Conservation (phyloP, 225 moss, liverwort and hornwort genomes). For the Polytrichum commune region DNA sequence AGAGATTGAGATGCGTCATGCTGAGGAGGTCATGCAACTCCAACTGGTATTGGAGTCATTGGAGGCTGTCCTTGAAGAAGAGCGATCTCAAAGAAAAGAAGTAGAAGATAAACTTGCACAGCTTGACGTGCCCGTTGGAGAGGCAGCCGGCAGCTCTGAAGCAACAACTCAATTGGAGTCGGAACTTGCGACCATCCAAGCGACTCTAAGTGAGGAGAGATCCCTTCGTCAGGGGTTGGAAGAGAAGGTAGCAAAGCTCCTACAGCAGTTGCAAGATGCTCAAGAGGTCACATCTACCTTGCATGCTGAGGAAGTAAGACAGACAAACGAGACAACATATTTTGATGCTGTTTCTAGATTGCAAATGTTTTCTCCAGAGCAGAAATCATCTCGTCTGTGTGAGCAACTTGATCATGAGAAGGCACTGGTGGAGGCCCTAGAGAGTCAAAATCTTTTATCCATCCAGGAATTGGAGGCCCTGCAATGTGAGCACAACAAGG, state of each 20-base stretch:
- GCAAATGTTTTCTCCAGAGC: conserved; percentile 45
- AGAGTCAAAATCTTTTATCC: conserved; percentile 67
- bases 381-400: conserved; percentile 28
- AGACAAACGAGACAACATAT: conserved; percentile 49
- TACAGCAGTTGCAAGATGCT: conserved; percentile 48
- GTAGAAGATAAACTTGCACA: conserved; percentile 37
- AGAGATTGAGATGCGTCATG: conserved; percentile 84
- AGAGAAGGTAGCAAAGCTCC: conserved; percentile 41
- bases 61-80: conserved; percentile 72
- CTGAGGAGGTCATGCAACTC: conserved; percentile 75
- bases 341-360: conserved; percentile 49
- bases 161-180: conserved; percentile 1
- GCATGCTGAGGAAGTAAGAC: conserved; percentile 45
- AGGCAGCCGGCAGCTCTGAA: not conserved
- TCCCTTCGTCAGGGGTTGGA: conserved; percentile 25
- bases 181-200: conserved; percentile 13
- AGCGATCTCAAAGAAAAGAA: conserved; percentile 49
- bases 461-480: conserved; percentile 70
- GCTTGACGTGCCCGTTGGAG: not conserved
- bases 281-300: conserved; percentile 30
- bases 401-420: conserved; percentile 53
- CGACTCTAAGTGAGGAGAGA: conserved; percentile 30
- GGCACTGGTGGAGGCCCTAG: conserved; percentile 67
- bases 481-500: conserved; percentile 54
- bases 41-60: conserved; percentile 79